phyloP scores from a whole-genome alignment of 306 rosid genomes.

The Glycine soja region DNA sequence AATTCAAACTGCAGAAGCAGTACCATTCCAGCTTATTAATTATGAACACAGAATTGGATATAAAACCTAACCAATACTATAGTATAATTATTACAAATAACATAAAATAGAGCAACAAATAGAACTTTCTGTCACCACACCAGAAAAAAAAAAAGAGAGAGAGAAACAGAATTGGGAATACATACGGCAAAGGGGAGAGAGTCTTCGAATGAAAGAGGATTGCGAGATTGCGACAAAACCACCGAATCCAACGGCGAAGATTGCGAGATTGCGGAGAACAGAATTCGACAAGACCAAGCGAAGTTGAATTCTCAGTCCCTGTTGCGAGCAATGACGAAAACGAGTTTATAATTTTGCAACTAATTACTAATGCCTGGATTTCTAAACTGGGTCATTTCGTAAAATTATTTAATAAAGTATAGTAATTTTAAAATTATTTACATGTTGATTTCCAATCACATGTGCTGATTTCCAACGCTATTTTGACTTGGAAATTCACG shows the following conservation, averaged over 20 bases:
- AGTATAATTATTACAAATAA: background rate
- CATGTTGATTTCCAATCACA: too few species aligned
- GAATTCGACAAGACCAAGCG: too few species aligned
- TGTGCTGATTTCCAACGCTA: too few species aligned
- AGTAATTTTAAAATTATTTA: too few species aligned
- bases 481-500: too few species aligned
- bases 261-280: constrained; percentile 60
- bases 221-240: constrained; percentile 78
- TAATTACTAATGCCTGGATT: too few species aligned
- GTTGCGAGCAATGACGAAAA: background rate
- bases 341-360: too few species aligned
- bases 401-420: too few species aligned
- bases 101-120: background rate
- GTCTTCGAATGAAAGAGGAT: constrained; percentile 70
- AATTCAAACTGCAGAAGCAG: background rate
- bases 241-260: constrained; percentile 77
- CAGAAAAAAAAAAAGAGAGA: background rate
- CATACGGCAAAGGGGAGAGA: constrained; percentile 60
- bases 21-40: background rate
- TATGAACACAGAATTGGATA: constrained; percentile 17
- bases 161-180: background rate
- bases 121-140: background rate
- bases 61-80: constrained; percentile 9
- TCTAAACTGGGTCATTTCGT: too few species aligned
- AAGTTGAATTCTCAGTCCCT: background rate